Evolutionary conservation across 2,329 filamentous ascomycete species (phyloP).

Genomic region (Amauroascus verrucosus): DNA sequence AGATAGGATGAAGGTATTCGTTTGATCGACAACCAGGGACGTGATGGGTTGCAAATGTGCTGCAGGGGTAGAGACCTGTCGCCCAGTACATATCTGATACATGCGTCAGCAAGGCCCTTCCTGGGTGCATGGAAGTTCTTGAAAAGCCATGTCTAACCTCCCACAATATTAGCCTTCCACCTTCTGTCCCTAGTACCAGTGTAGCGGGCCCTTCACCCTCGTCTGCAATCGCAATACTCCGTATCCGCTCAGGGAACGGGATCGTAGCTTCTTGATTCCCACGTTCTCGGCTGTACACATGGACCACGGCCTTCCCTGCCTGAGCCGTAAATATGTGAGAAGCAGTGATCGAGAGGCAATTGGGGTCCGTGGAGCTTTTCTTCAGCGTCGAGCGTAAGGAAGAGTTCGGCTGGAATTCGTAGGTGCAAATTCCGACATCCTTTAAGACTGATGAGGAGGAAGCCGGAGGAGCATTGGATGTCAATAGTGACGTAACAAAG

Average conservation of each 20-base stretch:
- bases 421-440: conserved; percentile 78
- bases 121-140: background rate
- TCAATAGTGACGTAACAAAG: conserved; percentile 38
- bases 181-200: conserved; percentile 68
- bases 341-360: conserved; percentile 68
- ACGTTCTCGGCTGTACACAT: conserved; percentile 77
- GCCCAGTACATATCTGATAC: conserved; percentile 34
- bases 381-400: conserved; percentile 73
- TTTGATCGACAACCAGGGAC: conserved; percentile 58
- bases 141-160: conserved; percentile 53
- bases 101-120: conserved; percentile 4
- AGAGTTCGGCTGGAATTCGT: conserved; percentile 68
- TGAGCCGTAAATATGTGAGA: conserved; percentile 88
- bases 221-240: conserved; percentile 61
- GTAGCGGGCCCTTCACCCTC: conserved; percentile 43
- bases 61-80: conserved; percentile 36
- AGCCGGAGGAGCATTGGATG: conserved; percentile 23
- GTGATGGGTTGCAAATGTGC: conserved; percentile 49
- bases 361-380: conserved; percentile 72
- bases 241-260: conserved; percentile 78
- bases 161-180: conserved; percentile 82
- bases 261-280: conserved; percentile 82
- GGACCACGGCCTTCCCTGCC: conserved; percentile 78
- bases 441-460: conserved; percentile 46
- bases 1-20: conserved; percentile 43